Conservation (phyloP, 1,284 basidiomycete species). For the Leccinum pachyderme region DNA sequence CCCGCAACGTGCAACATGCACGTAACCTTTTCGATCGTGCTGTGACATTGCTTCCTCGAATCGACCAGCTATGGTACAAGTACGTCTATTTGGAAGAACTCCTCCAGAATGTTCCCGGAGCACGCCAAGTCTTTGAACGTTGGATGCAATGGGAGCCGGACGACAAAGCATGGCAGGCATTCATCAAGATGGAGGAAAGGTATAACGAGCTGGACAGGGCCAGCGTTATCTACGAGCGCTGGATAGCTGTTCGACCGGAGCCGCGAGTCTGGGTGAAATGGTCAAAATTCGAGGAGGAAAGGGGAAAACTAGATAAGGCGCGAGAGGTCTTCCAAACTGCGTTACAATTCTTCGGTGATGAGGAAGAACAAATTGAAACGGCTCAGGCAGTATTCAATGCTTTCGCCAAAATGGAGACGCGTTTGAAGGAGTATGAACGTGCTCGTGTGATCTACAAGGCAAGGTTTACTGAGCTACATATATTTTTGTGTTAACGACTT, state of each 20-base stretch:
- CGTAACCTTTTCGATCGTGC: conserved; percentile 97
- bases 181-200: conserved; percentile 95
- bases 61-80: conserved; percentile 98
- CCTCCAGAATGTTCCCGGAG: conserved; percentile 92
- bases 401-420: conserved; percentile 98
- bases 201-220: conserved; percentile 93
- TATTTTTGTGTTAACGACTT: conserved; percentile 2
- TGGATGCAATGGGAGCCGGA: conserved; percentile 99
- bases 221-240: conserved; percentile 91
- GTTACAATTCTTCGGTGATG: conserved; percentile 95
- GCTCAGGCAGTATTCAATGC: conserved; percentile 95
- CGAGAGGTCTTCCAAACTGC: conserved; percentile 97
- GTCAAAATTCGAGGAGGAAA: conserved; percentile 97
- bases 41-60: conserved; percentile 91
- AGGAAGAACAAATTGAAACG: conserved; percentile 95
- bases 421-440: conserved; percentile 94
- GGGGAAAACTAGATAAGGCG: conserved; percentile 83
- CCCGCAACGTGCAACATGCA: conserved; percentile 94
- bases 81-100: conserved; percentile 99
- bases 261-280: conserved; percentile 96
- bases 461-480: conserved; percentile 9
- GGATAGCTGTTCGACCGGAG: conserved; percentile 91
- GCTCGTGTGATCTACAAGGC: conserved; percentile 97
- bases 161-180: conserved; percentile 99
- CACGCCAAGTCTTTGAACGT: conserved; percentile 95